Conservation (phyloP, 495 filamentous ascomycete genomes). For the Aspergillus sparsus region DNA sequence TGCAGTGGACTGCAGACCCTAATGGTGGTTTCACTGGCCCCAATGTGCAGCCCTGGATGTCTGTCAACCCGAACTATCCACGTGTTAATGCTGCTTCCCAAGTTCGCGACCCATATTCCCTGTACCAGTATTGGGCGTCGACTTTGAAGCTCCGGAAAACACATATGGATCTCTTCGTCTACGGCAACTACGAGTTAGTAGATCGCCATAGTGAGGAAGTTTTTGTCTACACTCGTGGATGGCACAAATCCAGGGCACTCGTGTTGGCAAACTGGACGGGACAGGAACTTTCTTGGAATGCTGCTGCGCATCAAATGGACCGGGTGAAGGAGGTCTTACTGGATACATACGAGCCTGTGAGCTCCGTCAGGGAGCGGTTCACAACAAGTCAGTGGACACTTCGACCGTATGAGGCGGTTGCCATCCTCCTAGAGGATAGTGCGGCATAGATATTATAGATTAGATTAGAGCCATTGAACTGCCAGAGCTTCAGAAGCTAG, state of each 20-base stretch:
- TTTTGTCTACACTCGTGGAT: constrained; percentile 50
- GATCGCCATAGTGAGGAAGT: constrained; percentile 46
- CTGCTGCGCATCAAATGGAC: constrained; percentile 35
- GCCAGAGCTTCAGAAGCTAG: not conserved
- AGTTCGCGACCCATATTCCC: constrained; percentile 44
- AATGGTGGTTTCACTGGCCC: constrained; percentile 56
- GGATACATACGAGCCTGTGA: constrained; percentile 40
- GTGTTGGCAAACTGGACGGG: constrained; percentile 56
- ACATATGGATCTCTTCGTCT: constrained; percentile 59
- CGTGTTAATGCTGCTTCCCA: constrained; percentile 55
- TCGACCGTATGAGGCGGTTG: constrained; percentile 44
- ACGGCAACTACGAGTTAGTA: constrained; percentile 59
- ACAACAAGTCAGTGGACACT: constrained; percentile 35
- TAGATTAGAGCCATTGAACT: not conserved
- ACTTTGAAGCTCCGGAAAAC: constrained; percentile 56
- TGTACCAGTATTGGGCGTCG: constrained; percentile 54
- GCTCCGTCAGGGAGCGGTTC: constrained; percentile 30
- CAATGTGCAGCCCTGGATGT: constrained; percentile 62
- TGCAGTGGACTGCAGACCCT: constrained; percentile 51
- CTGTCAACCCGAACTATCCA: constrained; percentile 54
- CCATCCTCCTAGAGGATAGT: constrained; percentile 28
- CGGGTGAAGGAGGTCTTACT: constrained; percentile 42
- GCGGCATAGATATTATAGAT: not conserved
- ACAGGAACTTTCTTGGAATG: constrained; percentile 41
- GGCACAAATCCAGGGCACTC: constrained; percentile 45